A percentile compares a stretch with the other conserved stretches of the same genome.
phyloP scores from a whole-genome alignment of 2,329 filamentous ascomycete genomes.

The Aspergillus sp. region DNA sequence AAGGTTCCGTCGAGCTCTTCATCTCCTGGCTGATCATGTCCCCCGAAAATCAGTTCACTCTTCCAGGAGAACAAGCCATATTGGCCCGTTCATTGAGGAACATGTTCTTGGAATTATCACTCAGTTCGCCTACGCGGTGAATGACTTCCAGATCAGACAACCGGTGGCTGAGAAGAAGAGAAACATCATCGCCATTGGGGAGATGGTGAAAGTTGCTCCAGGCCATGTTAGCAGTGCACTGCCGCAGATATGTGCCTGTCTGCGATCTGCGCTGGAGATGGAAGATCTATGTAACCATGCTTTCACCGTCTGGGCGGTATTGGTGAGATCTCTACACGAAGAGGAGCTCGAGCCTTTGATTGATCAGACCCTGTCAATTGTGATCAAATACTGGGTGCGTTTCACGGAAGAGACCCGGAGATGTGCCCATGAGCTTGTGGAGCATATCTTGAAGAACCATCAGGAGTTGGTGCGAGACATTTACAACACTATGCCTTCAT shows the following conservation, averaged over 20 bases:
- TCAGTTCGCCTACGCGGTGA: constrained; percentile 73
- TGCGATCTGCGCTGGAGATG: constrained; percentile 77
- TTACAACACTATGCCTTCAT: constrained; percentile 73
- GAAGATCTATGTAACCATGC: constrained; percentile 72
- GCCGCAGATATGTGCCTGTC: constrained; percentile 91
- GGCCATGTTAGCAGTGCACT: constrained; percentile 72
- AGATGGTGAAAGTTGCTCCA: constrained; percentile 77
- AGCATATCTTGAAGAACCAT: constrained; percentile 63
- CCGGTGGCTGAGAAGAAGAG: constrained; percentile 67
- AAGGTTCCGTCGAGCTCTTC: constrained; percentile 51
- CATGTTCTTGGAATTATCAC: constrained; percentile 86
- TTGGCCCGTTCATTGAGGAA: constrained; percentile 74
- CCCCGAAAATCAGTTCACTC: constrained; percentile 48
- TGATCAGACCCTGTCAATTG: constrained; percentile 85
- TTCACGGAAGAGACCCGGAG: constrained; percentile 62
- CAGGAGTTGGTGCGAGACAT: constrained; percentile 60
- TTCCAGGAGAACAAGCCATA: constrained; percentile 53
- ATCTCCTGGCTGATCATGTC: constrained; percentile 50
- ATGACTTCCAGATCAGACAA: constrained; percentile 60
- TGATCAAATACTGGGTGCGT: constrained; percentile 73
- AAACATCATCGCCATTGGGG: constrained; percentile 78
- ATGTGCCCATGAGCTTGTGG: constrained; percentile 62
- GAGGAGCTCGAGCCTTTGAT: constrained; percentile 77
- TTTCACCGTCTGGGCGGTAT: constrained; percentile 78
- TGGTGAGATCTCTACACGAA: constrained; percentile 71